phyloP scores from a whole-genome alignment of 192 early-diverging fungal genomes.

The Coemansia sp. region DNA sequence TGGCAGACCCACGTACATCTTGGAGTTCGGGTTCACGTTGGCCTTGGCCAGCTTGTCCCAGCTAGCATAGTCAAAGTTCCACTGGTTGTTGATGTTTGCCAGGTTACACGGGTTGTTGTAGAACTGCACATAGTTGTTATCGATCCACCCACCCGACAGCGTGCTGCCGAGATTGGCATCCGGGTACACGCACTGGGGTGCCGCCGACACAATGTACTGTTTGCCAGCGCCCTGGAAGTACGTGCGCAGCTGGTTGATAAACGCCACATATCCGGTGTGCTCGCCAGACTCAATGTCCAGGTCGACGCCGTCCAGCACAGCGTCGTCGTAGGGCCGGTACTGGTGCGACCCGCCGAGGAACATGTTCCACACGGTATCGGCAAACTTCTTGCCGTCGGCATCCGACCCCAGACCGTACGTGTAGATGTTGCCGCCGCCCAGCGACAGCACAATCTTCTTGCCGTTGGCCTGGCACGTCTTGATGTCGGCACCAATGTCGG shows the following conservation, averaged over 20 bases:
- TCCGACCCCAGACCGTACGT: conserved; percentile 57
- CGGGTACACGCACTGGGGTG: conserved; percentile 72
- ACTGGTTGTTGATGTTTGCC: conserved; percentile 51
- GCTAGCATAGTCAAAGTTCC: conserved; percentile 64
- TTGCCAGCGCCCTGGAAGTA: conserved; percentile 47
- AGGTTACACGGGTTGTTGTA: conserved; percentile 77
- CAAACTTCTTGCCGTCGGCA: conserved; percentile 56
- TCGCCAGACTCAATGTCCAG: conserved; percentile 67
- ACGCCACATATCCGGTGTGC: conserved; percentile 54
- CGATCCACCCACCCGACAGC: conserved; percentile 55
- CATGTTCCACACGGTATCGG: too few species aligned
- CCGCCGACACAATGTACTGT: conserved; percentile 61
- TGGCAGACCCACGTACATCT: conserved; percentile 62
- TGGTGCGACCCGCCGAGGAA: conserved; percentile 57
- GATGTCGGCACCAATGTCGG: conserved; percentile 64
- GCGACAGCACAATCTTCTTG: conserved; percentile 70
- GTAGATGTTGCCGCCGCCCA: conserved; percentile 68
- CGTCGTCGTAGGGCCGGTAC: conserved; percentile 67
- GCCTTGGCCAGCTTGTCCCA: conserved; percentile 64
- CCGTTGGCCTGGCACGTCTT: conserved; percentile 68
- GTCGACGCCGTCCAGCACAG: conserved; percentile 70
- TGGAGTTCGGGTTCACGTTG: conserved; percentile 55
- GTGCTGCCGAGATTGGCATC: conserved; percentile 60
- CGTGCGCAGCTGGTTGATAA: conserved; percentile 56
- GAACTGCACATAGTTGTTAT: conserved; percentile 71